Evolutionary conservation across 306 rosid genomes (phyloP), one percentile per base, ranked within the genome.

Genomic region (Lagenaria siceraria): DNA sequence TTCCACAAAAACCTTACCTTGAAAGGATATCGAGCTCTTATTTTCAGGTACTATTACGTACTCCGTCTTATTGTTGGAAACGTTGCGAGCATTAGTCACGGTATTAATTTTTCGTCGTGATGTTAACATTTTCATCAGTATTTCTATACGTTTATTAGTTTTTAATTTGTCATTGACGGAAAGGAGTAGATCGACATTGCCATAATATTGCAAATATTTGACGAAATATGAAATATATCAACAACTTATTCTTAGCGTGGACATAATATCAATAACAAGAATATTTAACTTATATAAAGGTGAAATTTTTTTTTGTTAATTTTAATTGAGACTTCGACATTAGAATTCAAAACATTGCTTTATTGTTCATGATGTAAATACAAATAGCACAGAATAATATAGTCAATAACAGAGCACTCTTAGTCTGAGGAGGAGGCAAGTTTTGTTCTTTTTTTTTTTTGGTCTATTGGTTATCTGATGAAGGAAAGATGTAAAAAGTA

Each of bases 1-100:
- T 92, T 79, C 83, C 98, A 92, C 87, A 87, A 78, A 85, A 92
- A 90, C 87, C 90, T 95, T 66, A 92, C 98, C 72, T 80, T 84
- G 7, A 82, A 59, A 82, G 97, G 98, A 68, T 95, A 92, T 77
- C 82, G 89, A 15, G 96, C 96, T 18, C 96, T 95, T 49, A 90
- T 95, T 71, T 92, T n/a, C 87, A 95, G 98, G 98, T 89, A 74
- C 75, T 75, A 21, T 52, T 40, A 15, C 2, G 3, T 33, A 35
- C 25, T 18, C 15, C 6, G 11, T 35, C 35, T 31, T 35, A 63
- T 10, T 33, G 71, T 63, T 63, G 14, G 6, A 63, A 31, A 31
- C 24, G 2, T 62, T 6, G n/a, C 21, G 7, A 7, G 42, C n/a
- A 25, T 35, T 42, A 9, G 13, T 19, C 10, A n/a, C 1, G 27